Evolutionary conservation across 768 basidiomycete species (phyloP).

Genomic region (Suillus subalutaceus): DNA sequence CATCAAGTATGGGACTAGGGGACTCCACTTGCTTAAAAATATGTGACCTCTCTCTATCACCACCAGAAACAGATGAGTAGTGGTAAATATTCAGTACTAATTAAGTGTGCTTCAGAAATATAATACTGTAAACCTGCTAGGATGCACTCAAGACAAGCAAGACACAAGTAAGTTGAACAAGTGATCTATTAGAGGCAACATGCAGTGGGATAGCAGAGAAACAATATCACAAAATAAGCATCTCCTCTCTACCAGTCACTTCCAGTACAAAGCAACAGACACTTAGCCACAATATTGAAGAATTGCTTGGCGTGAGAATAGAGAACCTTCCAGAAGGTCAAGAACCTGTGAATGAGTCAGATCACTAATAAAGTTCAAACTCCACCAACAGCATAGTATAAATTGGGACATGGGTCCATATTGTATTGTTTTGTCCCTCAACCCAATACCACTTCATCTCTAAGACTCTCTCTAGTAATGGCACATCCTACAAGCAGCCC

Average conservation of each 20-base stretch:
- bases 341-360: neutral
- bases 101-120: neutral
- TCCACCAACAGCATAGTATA: neutral
- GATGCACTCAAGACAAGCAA: neutral
- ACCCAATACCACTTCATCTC: neutral
- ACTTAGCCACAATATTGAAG: neutral
- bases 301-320: neutral
- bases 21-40: no score
- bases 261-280: neutral
- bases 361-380: slow-evolving; percentile 6
- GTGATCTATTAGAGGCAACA: neutral
- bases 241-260: neutral
- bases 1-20: no score
- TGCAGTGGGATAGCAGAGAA: neutral
- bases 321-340: neutral
- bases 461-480: neutral
- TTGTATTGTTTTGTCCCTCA: neutral
- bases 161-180: neutral
- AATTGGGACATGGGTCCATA: neutral
- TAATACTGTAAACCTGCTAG: neutral
- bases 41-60: neutral
- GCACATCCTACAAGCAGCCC: neutral
- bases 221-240: neutral
- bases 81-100: neutral
- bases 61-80: neutral